A percentile compares a stretch with the other conserved stretches of the same genome.
These are phyloP conservation scores for Beauveria caledonica DNA, from an alignment of 2,329 filamentous ascomycete genomes.

Conservation along the genomic window DNA sequence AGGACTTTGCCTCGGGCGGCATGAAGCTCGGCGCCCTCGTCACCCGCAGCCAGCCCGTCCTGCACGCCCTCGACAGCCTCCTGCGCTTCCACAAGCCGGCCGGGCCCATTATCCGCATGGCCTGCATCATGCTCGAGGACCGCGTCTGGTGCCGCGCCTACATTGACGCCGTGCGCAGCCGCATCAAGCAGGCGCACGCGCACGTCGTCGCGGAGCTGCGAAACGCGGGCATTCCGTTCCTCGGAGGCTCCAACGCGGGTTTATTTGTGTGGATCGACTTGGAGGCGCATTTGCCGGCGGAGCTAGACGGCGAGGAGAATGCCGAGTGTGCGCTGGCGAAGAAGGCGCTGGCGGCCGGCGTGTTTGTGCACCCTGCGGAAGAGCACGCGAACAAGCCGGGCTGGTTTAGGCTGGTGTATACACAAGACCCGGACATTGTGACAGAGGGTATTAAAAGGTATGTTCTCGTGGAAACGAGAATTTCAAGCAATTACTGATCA, in stretches of 20 bases:
- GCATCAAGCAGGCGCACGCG: slow-evolving; percentile 32
- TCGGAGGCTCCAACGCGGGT: slow-evolving; percentile 41
- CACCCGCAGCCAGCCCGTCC: slow-evolving; percentile 25
- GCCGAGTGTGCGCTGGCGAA: slow-evolving; percentile 37
- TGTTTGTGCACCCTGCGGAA: slow-evolving; percentile 42
- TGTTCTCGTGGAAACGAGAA: neutral
- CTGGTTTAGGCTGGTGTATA: slow-evolving; percentile 47
- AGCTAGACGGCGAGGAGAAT: slow-evolving; percentile 22
- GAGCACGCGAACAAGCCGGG: slow-evolving; percentile 38
- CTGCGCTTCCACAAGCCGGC: slow-evolving; percentile 40
- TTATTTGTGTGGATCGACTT: slow-evolving; percentile 51
- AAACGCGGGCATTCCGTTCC: slow-evolving; percentile 34
- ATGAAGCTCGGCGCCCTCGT: slow-evolving; percentile 42
- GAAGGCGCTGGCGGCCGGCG: slow-evolving; percentile 34
- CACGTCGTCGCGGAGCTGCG: slow-evolving; percentile 30
- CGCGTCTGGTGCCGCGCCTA: slow-evolving; percentile 36
- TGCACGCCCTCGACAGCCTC: slow-evolving; percentile 28
- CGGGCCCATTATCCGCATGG: slow-evolving; percentile 34
- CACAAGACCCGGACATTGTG: slow-evolving; percentile 27
- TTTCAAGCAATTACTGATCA: neutral
- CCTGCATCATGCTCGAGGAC: slow-evolving; percentile 38
- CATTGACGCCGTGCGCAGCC: slow-evolving; percentile 29
- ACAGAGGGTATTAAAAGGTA: slow-evolving; percentile 30
- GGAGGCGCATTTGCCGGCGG: slow-evolving; percentile 30
- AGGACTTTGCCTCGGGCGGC: slow-evolving; percentile 46